Base-by-base conservation (phyloP, 2,329 filamentous ascomycete genomes). In the Fusarium fujikuroi region DNA sequence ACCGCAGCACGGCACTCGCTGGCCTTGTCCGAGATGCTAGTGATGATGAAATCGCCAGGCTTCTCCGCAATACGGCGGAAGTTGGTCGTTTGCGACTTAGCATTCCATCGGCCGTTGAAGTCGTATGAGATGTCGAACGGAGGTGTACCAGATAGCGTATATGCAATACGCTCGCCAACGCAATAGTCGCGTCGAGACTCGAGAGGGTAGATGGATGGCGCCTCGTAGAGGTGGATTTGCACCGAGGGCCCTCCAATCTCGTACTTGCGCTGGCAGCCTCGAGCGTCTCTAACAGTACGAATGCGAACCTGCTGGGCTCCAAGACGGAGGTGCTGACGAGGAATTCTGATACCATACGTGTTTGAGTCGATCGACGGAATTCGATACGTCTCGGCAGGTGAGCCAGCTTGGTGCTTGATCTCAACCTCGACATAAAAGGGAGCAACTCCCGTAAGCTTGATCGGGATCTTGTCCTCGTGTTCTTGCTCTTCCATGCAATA, bases 21-120 rank as follows among this genome's bases (percentile, higher is more conserved):
- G 3, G 95, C 95, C 71, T 92, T 92, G 84, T 99, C 97, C 62
- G 93, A 92, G 59, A 99, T 87, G 56, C 92, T 92, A 5, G 92
- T 97, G 79, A 99, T 95, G 69, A 89, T 91, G 80, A 99, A 98
- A 57, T 92, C 90, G 57, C 96, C 97, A 1, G 96, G 93, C 68
- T 93, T 92, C 83, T 98, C 95, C 23, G 96, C 95, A 66, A 99
- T 92, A 75, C 97, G 95, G 67, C 93, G 92, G 88, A 99, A 99
- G 72, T 90, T 95, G 23, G 94, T 97, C 30, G 91, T 92, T 42
- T 89, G 85, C 18, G 93, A 92, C 73, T 92, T 92, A 60, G 95
- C 96, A 80, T 94, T 95, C 83, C 93, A 92, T 46, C 89, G 88
- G 62, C 92, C 92, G 75, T 95, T 91, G 83, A 99, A 99, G 16